Evolutionary conservation across 805 yeast genomes (phyloP).

Genomic region (Saccharomycodes ludwigii): DNA sequence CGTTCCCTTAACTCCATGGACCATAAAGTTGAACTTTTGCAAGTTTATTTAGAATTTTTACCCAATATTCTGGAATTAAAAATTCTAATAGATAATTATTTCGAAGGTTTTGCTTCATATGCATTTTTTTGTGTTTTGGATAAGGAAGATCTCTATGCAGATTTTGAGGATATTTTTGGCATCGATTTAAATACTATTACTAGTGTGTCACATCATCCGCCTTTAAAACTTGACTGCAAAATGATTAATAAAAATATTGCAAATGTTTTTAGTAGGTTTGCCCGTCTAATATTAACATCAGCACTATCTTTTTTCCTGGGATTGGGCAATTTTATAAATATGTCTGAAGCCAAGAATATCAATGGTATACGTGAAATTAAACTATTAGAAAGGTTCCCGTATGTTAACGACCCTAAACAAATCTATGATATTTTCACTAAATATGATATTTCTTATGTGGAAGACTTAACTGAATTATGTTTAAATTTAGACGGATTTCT

Average conservation of each 20-base stretch:
- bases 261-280: not conserved
- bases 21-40: too few relatives aligned
- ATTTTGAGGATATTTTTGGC: conserved; percentile 1
- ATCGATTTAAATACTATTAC: not conserved
- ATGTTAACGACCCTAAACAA: not conserved
- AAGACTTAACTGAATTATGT: not conserved
- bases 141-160: not conserved
- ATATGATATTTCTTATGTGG: not conserved
- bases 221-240: not conserved
- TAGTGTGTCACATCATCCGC: not conserved
- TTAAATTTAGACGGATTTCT: not conserved
- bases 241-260: too few relatives aligned
- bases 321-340: not conserved
- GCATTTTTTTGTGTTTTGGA: not conserved
- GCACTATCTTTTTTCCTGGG: not conserved
- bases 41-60: too few relatives aligned
- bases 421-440: not conserved
- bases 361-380: too few relatives aligned
- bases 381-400: not conserved
- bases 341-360: too few relatives aligned
- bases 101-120: not conserved
- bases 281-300: not conserved
- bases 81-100: conserved; percentile 1
- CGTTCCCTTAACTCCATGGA: too few relatives aligned
- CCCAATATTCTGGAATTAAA: not conserved